phyloP scores from a whole-genome alignment of 192 early-diverging fungal species.

The Coemansia sp. region DNA sequence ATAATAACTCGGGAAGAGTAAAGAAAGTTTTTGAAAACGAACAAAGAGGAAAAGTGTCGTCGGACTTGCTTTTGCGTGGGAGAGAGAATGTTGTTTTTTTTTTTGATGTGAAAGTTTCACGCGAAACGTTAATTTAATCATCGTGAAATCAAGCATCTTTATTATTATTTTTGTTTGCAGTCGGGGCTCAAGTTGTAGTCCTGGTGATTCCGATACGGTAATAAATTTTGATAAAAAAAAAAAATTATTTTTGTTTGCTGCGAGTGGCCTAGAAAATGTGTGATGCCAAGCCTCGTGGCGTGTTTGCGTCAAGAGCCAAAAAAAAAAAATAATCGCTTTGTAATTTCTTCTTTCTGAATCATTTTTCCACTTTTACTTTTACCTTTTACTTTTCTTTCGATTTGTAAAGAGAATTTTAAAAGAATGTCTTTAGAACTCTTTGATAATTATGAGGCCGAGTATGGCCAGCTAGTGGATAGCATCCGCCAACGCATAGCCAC shows the following conservation, averaged over 20 bases:
- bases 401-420: not conserved
- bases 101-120: too few relatives aligned
- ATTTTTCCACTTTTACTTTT: not conserved
- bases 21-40: too few relatives aligned
- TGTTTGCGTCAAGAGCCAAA: not conserved
- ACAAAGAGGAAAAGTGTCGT: too few relatives aligned
- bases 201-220: too few relatives aligned
- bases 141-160: too few relatives aligned
- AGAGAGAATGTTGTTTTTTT: too few relatives aligned
- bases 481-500: conserved; percentile 7
- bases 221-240: too few relatives aligned
- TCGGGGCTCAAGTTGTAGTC: too few relatives aligned
- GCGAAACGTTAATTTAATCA: not conserved
- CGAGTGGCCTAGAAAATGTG: not conserved
- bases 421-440: conserved; percentile 16
- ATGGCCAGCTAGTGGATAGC: not conserved
- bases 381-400: not conserved
- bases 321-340: not conserved
- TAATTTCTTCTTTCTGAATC: not conserved
- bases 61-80: too few relatives aligned
- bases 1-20: too few relatives aligned
- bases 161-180: too few relatives aligned
- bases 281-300: not conserved
- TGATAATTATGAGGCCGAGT: conserved; percentile 17
- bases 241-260: not conserved